phyloP scores from a whole-genome alignment of 306 rosid genomes.

The Lablab purpureus region DNA sequence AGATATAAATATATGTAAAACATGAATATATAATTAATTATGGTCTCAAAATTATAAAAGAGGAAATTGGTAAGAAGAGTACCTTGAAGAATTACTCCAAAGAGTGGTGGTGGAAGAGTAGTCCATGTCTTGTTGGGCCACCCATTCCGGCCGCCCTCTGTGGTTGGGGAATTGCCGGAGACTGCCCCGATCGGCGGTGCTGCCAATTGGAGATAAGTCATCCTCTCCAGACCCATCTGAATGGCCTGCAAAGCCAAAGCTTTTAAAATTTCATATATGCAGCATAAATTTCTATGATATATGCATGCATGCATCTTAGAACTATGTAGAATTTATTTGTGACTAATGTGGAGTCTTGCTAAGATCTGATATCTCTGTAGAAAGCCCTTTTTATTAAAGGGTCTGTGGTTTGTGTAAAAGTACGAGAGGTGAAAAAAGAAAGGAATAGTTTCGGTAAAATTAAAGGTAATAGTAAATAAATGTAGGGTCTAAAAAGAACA shows the following conservation, averaged over 20 bases:
- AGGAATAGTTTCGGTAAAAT: slow-evolving; percentile 12
- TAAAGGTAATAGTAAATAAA: slow-evolving; percentile 34
- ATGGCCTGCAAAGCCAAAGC: slow-evolving; percentile 53
- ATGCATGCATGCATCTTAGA: background rate
- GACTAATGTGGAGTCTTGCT: slow-evolving; percentile 17
- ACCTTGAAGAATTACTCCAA: slow-evolving; percentile 96
- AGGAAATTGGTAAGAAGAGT: background rate
- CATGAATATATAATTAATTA: background rate
- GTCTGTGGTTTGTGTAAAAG: slow-evolving; percentile 4
- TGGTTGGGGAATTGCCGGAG: slow-evolving; percentile 57
- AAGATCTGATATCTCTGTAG: slow-evolving; percentile 17
- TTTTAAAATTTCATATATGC: background rate
- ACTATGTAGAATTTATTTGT: background rate
- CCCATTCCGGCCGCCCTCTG: slow-evolving; percentile 57
- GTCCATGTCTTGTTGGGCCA: slow-evolving; percentile 66
- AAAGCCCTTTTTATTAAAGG: slow-evolving; percentile 8
- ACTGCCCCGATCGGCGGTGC: slow-evolving; percentile 33
- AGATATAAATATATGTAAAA: slow-evolving; percentile 14
- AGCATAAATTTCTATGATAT: background rate
- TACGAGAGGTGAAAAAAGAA: background rate
- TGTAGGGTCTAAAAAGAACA: slow-evolving; percentile 34
- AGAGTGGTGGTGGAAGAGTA: slow-evolving; percentile 58
- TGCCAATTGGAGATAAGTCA: slow-evolving; percentile 62
- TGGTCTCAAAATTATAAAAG: background rate
- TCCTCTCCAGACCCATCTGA: slow-evolving; percentile 98